Percentiles rank a stretch among this genome's conserved stretches.
Conservation (phyloP, 2,329 filamentous ascomycete genomes). For the Trichoderma sp. region DNA sequence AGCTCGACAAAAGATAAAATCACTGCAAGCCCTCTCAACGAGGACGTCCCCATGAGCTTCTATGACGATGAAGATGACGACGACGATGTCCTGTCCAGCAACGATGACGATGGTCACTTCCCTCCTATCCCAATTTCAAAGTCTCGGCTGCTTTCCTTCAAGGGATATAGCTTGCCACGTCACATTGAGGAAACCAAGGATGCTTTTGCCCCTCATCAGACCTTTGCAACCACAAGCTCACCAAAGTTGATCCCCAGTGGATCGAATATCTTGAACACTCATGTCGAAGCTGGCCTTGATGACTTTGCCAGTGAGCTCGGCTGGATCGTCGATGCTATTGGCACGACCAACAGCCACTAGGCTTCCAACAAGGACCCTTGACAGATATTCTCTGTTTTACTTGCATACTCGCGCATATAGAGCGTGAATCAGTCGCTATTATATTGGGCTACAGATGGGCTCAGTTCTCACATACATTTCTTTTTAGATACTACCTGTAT, state of each 20-base stretch:
- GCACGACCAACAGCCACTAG: conserved; percentile 23
- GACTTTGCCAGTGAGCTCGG: conserved; percentile 46
- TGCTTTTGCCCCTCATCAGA: conserved; percentile 22
- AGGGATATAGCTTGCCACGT: conserved; percentile 48
- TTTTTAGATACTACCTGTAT: neutral
- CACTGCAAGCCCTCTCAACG: conserved; percentile 37
- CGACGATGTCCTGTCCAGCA: conserved; percentile 37
- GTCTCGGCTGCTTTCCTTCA: conserved; percentile 26
- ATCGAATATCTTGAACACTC: conserved; percentile 33
- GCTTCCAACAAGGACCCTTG: neutral
- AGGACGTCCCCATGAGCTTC: conserved; percentile 44
- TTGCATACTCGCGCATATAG: neutral
- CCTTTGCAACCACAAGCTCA: conserved; percentile 26
- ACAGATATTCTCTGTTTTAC: neutral
- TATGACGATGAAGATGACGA: conserved; percentile 45
- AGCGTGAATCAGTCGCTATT: neutral
- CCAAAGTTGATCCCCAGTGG: conserved; percentile 28
- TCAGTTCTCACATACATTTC: neutral
- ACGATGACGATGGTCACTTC: conserved; percentile 33
- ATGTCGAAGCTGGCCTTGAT: conserved; percentile 39
- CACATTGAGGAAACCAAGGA: conserved; percentile 26
- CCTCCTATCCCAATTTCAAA: neutral
- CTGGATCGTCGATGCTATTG: conserved; percentile 51
- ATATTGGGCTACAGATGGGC: neutral
- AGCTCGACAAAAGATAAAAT: conserved; percentile 22